Base-by-base conservation (phyloP, 371 early-diverging fungal species). In the Choanephora cucurbitarum region DNA sequence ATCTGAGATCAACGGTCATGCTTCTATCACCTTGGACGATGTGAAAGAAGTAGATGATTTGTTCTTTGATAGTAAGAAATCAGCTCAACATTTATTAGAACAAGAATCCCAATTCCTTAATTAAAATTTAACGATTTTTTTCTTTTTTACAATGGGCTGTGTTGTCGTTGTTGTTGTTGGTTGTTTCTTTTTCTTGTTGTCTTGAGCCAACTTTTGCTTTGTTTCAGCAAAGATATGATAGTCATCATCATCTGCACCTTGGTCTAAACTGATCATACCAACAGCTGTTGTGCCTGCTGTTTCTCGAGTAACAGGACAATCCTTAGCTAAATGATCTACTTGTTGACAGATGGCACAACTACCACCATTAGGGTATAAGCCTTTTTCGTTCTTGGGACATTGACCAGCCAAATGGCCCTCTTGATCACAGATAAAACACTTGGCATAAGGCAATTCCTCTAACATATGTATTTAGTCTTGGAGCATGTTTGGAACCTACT, bases 361-460 rank as follows among this genome's bases (percentile, higher is more conserved):
- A 9, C 97, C 97, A 37, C 97, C 97, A 54, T 95, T 90, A 1
- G 93, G 93, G 66, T 95, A 96, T 58, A 96, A 52, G 2, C 96
- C 97, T 56, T 83, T 80, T 24, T 89, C 89, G 73, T 96, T 96
- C 68, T 91, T 74, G 10, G 89, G 86, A 54, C 96, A 96, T 54
- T 84, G 72, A 23, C 85, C 72, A 21, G 95, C 79, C 49, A 96
- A 70, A 64, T 96, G 97, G 1, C 97, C 97, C 24, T 77, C 74
- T 47, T 73, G 78, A 43, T 88, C 86, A 75, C 97, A 97, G 37
- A 94, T 79, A 75, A 89, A 95, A 61, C 97, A 97, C 31, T 77
- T 82, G 4, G 95, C 89, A 74, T 75, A 89, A 23, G 83, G 75
- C 43, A 88, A 80, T 49, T 77, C 60, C 55, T 69, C 70, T 72